Evolutionary conservation across 495 filamentous ascomycete species (phyloP).

Genomic region (Rostrohypoxylon terebratum): DNA sequence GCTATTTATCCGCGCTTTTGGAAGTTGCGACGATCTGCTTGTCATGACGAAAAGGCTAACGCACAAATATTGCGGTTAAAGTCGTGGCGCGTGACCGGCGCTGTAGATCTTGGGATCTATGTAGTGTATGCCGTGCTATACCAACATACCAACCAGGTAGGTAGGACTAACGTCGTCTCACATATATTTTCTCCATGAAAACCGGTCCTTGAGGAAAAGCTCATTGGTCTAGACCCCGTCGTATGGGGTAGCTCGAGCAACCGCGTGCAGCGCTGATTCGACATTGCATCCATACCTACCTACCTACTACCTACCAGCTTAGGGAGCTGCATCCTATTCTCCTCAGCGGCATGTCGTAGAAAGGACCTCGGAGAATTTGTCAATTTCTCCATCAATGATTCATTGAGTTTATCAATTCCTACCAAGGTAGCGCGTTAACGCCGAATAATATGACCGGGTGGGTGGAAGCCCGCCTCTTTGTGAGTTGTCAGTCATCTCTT

Average conservation of each 20-base stretch:
- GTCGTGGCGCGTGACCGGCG: conserved; percentile 36
- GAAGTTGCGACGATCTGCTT: conserved; percentile 21
- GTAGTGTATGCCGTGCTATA: conserved; percentile 15
- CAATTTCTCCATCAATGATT: conserved; percentile 25
- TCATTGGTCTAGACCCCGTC: conserved; percentile 34
- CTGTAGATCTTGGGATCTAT: conserved; percentile 42
- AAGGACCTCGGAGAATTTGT: conserved; percentile 12
- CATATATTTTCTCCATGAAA: conserved; percentile 30
- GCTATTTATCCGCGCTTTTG: conserved; percentile 40
- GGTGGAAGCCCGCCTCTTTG: conserved; percentile 33
- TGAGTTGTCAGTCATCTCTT: conserved; percentile 31
- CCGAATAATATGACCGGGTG: conserved; percentile 28
- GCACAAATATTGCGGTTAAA: conserved; percentile 41
- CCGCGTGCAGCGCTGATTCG: conserved; percentile 39
- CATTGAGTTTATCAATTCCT: not conserved
- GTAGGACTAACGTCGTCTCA: conserved; percentile 37
- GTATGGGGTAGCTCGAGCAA: conserved; percentile 35
- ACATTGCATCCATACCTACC: too few species aligned
- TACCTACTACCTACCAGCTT: conserved; percentile 7
- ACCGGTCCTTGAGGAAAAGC: conserved; percentile 13
- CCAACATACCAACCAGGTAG: conserved; percentile 36
- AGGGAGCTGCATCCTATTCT: conserved; percentile 4
- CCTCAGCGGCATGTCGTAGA: not conserved
- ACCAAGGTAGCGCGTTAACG: conserved; percentile 9
- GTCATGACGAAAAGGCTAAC: conserved; percentile 18